These are phyloP conservation scores for Moesziomyces globuligerus DNA, from an alignment of 1,284 basidiomycete species.

Conservation along the genomic window DNA sequence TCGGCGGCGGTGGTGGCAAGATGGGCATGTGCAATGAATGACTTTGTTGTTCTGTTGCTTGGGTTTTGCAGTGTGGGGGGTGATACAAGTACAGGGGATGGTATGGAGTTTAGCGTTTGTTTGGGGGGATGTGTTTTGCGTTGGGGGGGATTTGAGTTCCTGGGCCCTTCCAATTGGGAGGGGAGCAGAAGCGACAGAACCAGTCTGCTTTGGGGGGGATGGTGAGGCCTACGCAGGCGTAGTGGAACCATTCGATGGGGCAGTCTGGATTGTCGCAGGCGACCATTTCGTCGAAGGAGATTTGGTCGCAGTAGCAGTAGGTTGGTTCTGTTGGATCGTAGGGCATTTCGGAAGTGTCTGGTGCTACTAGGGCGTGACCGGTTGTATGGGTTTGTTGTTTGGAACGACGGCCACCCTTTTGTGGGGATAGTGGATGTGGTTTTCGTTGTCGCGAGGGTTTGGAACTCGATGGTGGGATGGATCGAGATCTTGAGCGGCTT, in stretches of 20 bases:
- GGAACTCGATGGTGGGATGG: constrained; percentile 1
- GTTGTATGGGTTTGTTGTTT: constrained; percentile 5
- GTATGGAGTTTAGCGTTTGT: constrained; percentile 5
- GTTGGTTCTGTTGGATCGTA: constrained; percentile 69
- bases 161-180: constrained; percentile 53
- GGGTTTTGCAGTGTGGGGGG: background rate
- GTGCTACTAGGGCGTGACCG: constrained; percentile 6
- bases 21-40: no score
- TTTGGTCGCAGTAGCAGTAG: constrained; percentile 71
- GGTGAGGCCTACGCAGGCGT: constrained; percentile 57
- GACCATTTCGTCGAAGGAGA: constrained; percentile 69
- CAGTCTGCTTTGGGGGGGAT: constrained; percentile 55
- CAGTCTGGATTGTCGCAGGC: constrained; percentile 70
- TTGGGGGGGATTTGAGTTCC: constrained; percentile 45
- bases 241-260: constrained; percentile 69
- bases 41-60: no score
- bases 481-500: constrained; percentile 12
- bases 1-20: background rate
- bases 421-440: constrained; percentile 28
- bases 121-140: constrained; percentile 28
- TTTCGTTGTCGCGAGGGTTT: constrained; percentile 22
- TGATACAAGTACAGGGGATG: constrained; percentile 1
- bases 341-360: constrained; percentile 50
- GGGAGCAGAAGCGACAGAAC: constrained; percentile 66
- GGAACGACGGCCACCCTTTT: constrained; percentile 33